A percentile compares a stretch with the other conserved stretches of the same genome.
These are phyloP conservation scores for Colletotrichum acutatum DNA, from an alignment of 2,329 filamentous ascomycete genomes.

Conservation along the genomic window DNA sequence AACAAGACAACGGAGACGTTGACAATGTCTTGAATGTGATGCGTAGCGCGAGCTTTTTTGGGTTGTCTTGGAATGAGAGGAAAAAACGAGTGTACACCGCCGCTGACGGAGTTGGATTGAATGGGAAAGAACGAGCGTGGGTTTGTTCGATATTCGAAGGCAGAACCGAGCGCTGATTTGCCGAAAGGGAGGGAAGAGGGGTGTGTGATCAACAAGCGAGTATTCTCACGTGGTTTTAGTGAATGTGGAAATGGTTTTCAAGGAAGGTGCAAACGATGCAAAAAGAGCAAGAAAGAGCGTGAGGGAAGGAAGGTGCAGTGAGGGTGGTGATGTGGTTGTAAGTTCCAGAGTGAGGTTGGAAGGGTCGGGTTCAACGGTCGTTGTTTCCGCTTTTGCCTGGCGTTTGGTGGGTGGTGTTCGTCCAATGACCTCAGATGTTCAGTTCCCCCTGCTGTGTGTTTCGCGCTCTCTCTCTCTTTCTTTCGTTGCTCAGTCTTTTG, in stretches of 20 bases:
- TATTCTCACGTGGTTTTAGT: slow-evolving; percentile 13
- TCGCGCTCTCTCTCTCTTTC: background rate
- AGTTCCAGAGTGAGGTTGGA: slow-evolving; percentile 28
- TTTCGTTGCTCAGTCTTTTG: background rate
- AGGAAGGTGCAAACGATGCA: slow-evolving; percentile 12
- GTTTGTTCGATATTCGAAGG: background rate
- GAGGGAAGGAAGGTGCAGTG: slow-evolving; percentile 12
- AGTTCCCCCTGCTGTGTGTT: background rate
- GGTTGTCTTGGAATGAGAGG: slow-evolving; percentile 10
- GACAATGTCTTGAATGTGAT: background rate
- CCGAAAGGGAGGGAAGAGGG: background rate
- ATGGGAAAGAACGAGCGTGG: slow-evolving; percentile 28
- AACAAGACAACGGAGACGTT: slow-evolving; percentile 18
- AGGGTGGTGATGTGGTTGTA: slow-evolving; percentile 5
- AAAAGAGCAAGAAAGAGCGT: slow-evolving; percentile 7
- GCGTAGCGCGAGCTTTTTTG: background rate
- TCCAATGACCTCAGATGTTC: background rate
- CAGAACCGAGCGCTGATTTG: background rate
- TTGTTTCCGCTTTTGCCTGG: slow-evolving; percentile 20
- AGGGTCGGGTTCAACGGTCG: slow-evolving; percentile 25
- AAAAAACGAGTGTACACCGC: slow-evolving; percentile 28
- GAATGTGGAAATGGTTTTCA: background rate
- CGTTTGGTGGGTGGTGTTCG: background rate
- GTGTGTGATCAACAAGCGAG: slow-evolving; percentile 18
- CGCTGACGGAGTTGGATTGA: slow-evolving; percentile 25